Evolutionary conservation across 2,329 filamentous ascomycete genomes (phyloP).

Genomic region (Stachybotrys echinatus): DNA sequence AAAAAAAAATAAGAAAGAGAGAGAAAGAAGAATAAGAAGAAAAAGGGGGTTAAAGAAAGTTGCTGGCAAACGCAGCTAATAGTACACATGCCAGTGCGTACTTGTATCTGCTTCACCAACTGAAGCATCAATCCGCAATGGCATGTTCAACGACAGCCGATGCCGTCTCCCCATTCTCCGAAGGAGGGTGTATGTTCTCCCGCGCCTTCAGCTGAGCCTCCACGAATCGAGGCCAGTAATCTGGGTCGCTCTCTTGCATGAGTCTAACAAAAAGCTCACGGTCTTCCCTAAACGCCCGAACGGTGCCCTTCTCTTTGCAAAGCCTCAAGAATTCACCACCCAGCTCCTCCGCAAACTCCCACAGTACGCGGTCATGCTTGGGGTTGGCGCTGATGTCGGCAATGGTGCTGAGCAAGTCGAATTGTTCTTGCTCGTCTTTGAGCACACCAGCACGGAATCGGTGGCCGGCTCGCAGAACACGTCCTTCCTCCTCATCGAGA

Average conservation of each 20-base stretch:
- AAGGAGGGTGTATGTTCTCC: constrained; percentile 38
- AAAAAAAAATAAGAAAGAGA: neutral
- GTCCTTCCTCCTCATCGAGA: constrained; percentile 52
- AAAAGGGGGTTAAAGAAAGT: neutral
- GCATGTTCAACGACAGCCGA: constrained; percentile 31
- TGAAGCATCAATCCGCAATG: constrained; percentile 28
- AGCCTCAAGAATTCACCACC: constrained; percentile 54
- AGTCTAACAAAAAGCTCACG: constrained; percentile 41
- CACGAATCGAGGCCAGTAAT: constrained; percentile 59
- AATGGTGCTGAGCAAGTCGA: constrained; percentile 41
- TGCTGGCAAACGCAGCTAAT: neutral
- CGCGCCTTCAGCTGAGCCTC: constrained; percentile 56
- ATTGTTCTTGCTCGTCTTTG: constrained; percentile 38
- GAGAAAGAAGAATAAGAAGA: neutral
- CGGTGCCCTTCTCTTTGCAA: constrained; percentile 52
- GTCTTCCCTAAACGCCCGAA: constrained; percentile 57
- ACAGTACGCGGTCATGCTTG: constrained; percentile 46
- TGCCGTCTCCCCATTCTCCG: constrained; percentile 16
- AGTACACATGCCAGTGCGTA: neutral
- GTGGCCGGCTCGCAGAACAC: constrained; percentile 49
- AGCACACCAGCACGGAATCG: constrained; percentile 50
- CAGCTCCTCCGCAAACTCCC: constrained; percentile 58
- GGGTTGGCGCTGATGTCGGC: constrained; percentile 47
- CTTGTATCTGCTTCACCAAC: neutral
- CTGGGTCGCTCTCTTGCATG: constrained; percentile 57